Conservation (phyloP, 345 rosid species). For the Draba incana region DNA sequence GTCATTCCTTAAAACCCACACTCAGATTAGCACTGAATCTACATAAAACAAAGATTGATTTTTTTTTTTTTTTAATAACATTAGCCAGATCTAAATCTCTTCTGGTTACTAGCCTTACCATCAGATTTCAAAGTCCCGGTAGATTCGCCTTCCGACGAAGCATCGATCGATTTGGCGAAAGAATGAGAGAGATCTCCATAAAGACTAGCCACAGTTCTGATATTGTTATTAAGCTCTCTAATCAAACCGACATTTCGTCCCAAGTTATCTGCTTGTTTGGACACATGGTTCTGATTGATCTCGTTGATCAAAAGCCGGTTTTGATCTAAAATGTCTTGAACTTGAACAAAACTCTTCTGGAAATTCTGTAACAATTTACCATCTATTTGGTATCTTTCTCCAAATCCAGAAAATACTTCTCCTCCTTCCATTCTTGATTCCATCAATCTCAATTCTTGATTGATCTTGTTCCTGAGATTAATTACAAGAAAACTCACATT, state of each 20-base stretch:
- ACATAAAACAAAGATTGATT: constrained; percentile 30
- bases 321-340: constrained; percentile 79
- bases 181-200: constrained; percentile 83
- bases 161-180: constrained; percentile 62
- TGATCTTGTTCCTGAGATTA: constrained; percentile 29
- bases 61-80: background rate
- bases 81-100: constrained; percentile 80
- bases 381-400: constrained; percentile 63
- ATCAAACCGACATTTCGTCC: constrained; percentile 81
- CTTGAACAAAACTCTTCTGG: constrained; percentile 79
- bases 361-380: constrained; percentile 67
- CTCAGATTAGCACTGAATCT: constrained; percentile 45
- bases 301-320: constrained; percentile 79
- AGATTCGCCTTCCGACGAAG: constrained; percentile 85
- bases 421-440: constrained; percentile 65
- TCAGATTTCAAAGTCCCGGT: constrained; percentile 58
- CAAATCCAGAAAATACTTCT: constrained; percentile 59
- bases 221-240: constrained; percentile 85
- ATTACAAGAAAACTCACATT: constrained; percentile 12
- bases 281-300: constrained; percentile 89
- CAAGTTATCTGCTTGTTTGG: constrained; percentile 73
- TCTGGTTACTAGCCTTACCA: constrained; percentile 60
- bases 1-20: constrained; percentile 40
- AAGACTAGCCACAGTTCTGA: constrained; percentile 79
- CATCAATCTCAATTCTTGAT: constrained; percentile 39